A percentile compares a stretch with the other conserved stretches of the same genome.
Conservation (phyloP, 2,329 filamentous ascomycete species). For the Diaporthe citrichinensis region DNA sequence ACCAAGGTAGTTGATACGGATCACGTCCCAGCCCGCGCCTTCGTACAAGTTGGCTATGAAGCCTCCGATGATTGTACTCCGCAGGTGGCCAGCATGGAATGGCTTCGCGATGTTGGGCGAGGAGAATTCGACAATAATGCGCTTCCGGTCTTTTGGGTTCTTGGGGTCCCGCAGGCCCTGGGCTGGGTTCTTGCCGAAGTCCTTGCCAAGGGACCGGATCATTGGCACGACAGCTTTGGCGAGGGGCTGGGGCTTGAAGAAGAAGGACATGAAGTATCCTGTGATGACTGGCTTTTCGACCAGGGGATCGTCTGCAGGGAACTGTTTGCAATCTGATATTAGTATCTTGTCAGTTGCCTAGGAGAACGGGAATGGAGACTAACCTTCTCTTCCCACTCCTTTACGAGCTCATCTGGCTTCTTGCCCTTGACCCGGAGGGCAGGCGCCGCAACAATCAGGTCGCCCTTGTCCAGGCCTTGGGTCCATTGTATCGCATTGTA, state of each 20-base stretch:
- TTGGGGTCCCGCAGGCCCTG: constrained; percentile 73
- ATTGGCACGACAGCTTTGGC: constrained; percentile 76
- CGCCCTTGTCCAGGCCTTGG: constrained; percentile 83
- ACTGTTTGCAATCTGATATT: constrained; percentile 59
- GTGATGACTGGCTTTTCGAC: constrained; percentile 77
- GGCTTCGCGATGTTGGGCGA: constrained; percentile 91
- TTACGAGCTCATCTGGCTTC: constrained; percentile 74
- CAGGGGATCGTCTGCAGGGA: constrained; percentile 78
- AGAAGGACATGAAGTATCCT: constrained; percentile 83
- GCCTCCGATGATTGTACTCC: constrained; percentile 84
- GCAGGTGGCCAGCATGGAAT: constrained; percentile 83
- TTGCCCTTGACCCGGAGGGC: constrained; percentile 83
- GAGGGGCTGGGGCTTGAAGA: constrained; percentile 80
- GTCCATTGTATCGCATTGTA: constrained; percentile 86
- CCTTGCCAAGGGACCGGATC: constrained; percentile 72
- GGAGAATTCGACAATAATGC: constrained; percentile 83
- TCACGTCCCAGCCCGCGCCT: constrained; percentile 79
- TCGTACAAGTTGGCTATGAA: constrained; percentile 82
- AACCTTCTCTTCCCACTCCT: constrained; percentile 74
- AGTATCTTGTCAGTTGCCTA: not conserved
- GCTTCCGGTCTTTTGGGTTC: constrained; percentile 75
- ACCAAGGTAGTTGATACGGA: constrained; percentile 82
- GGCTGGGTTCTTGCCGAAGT: constrained; percentile 76
- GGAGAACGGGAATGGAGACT: constrained; percentile 9
- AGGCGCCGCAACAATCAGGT: constrained; percentile 83